Evolutionary conservation across 352 stramenopile species (phyloP).

Genomic region (Thraustochytrium sp.): DNA sequence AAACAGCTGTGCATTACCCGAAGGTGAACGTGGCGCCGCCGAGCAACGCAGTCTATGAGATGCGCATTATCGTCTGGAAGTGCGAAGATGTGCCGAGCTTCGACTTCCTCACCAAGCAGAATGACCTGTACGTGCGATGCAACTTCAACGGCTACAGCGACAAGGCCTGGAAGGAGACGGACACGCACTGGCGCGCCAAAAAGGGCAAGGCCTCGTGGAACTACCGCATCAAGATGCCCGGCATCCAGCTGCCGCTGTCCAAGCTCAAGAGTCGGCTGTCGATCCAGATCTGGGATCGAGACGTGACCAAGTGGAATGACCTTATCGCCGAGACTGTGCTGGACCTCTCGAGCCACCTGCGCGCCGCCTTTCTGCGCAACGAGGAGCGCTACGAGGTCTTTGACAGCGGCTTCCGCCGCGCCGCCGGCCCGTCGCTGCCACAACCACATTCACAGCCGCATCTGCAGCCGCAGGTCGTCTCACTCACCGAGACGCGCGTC

Average conservation of each 20-base stretch:
- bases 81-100: slow-evolving; percentile 75
- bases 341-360: slow-evolving; percentile 58
- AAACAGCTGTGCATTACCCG: slow-evolving; percentile 65
- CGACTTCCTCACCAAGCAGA: slow-evolving; percentile 72
- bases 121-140: slow-evolving; percentile 77
- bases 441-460: neutral
- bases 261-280: slow-evolving; percentile 66
- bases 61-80: slow-evolving; percentile 84
- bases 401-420: neutral
- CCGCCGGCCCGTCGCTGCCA: too few species aligned
- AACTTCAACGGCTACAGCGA: slow-evolving; percentile 64
- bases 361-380: slow-evolving; percentile 24
- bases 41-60: slow-evolving; percentile 67
- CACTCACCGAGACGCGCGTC: neutral
- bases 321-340: slow-evolving; percentile 76
- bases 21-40: slow-evolving; percentile 72
- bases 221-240: slow-evolving; percentile 79
- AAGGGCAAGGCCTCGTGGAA: slow-evolving; percentile 78
- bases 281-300: slow-evolving; percentile 86
- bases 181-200: slow-evolving; percentile 81
- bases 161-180: slow-evolving; percentile 66
- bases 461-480: neutral
- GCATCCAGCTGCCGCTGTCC: slow-evolving; percentile 73
- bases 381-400: slow-evolving; percentile 41
- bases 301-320: slow-evolving; percentile 83